phyloP scores from a whole-genome alignment of 208 protist genomes.

The Wallacemonas sp. region DNA sequence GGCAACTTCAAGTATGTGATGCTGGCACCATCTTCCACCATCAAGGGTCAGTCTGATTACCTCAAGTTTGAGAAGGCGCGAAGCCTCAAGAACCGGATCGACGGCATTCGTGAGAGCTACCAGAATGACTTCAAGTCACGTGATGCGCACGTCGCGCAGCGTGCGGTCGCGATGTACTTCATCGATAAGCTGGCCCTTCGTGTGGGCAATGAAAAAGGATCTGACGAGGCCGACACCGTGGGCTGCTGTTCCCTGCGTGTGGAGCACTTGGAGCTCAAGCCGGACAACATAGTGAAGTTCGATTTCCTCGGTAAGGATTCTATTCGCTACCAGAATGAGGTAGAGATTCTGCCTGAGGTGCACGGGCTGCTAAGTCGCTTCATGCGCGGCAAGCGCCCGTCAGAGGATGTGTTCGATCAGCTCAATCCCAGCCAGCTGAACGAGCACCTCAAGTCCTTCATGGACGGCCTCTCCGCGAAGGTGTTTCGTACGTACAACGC shows the following conservation, averaged over 20 bases:
- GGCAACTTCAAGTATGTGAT: conserved; percentile 97
- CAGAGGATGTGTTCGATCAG: conserved; percentile 94
- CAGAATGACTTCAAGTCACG: conserved; percentile 77
- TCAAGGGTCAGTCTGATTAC: conserved; percentile 97
- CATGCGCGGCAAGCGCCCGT: conserved; percentile 75
- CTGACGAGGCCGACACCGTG: conserved; percentile 98
- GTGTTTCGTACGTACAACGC: conserved; percentile 99
- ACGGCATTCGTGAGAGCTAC: conserved; percentile 94
- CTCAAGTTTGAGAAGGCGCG: conserved; percentile 98
- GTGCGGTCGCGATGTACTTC: conserved; percentile 97
- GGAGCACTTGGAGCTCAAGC: conserved; percentile 93
- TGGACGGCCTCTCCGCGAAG: conserved; percentile 97
- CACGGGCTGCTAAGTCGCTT: conserved; percentile 93
- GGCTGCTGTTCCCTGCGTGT: conserved; percentile 98
- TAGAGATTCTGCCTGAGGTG: conserved; percentile 89
- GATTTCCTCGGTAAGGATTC: conserved; percentile 99
- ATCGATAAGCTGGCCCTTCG: conserved; percentile 99
- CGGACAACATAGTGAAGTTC: conserved; percentile 85
- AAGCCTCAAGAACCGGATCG: conserved; percentile 94
- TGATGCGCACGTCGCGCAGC: conserved; percentile 80
- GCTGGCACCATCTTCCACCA: conserved; percentile 91
- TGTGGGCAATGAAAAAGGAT: conserved; percentile 99
- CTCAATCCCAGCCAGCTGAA: conserved; percentile 94
- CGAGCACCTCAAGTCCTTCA: conserved; percentile 96
- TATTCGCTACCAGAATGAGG: conserved; percentile 95